A percentile compares a stretch with the other conserved stretches of the same genome.
Conservation (phyloP, 768 basidiomycete genomes). For the Hericium erinaceus region DNA sequence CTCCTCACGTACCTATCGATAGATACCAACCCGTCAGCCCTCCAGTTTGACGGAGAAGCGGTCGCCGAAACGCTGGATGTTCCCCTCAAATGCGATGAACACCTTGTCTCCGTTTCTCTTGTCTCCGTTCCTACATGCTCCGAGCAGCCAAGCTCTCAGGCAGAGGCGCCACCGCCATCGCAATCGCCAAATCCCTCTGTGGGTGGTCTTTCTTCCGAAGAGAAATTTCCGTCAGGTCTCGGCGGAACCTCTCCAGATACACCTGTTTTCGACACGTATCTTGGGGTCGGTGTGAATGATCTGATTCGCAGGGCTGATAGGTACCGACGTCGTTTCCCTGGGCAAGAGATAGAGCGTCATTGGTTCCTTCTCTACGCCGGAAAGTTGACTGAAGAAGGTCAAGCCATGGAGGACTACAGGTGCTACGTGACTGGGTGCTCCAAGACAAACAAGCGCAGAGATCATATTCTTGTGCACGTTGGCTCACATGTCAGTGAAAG, state of each 20-base stretch:
- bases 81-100: not conserved
- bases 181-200: not conserved
- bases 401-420: conserved; percentile 49
- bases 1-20: not conserved
- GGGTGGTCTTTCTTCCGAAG: no score
- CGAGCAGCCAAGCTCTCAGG: no score
- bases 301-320: conserved; percentile 46
- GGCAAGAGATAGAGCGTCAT: conserved; percentile 48
- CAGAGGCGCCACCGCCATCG: not conserved
- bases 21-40: no score
- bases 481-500: conserved; percentile 65
- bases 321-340: conserved; percentile 45
- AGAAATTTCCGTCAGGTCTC: not conserved
- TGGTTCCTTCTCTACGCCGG: conserved; percentile 67
- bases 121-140: no score
- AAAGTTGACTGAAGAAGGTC: conserved; percentile 48
- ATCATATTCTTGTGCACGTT: conserved; percentile 68
- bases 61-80: not conserved
- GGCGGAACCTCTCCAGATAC: conserved; percentile 11
- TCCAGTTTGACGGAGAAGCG: not conserved
- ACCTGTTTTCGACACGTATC: conserved; percentile 56
- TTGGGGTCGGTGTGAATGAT: conserved; percentile 45
- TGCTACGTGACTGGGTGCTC: conserved; percentile 61
- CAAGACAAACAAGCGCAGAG: conserved; percentile 62
- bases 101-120: not conserved